Conservation (phyloP, 352 stramenopile genomes). For the Discostella stelligera region DNA sequence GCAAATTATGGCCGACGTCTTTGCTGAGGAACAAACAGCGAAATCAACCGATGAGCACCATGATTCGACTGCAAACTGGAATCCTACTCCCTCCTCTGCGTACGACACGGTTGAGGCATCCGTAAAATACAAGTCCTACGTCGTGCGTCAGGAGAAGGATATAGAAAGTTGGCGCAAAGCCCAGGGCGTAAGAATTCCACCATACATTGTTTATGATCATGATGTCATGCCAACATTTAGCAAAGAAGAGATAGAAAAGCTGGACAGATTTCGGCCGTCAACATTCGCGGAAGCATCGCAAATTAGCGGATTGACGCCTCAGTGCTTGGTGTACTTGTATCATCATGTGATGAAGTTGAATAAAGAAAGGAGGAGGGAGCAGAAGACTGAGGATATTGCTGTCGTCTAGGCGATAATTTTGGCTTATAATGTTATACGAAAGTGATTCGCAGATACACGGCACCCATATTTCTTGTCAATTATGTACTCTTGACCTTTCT, state of each 20-base stretch:
- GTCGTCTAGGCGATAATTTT: background rate
- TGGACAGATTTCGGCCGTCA: slow-evolving; percentile 84
- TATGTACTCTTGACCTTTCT: slow-evolving; percentile 50
- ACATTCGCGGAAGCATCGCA: slow-evolving; percentile 94
- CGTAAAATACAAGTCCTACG: slow-evolving; percentile 92
- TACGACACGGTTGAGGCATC: slow-evolving; percentile 86
- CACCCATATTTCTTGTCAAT: background rate
- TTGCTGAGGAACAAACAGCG: slow-evolving; percentile 36
- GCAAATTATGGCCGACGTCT: slow-evolving; percentile 70
- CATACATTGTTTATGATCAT: slow-evolving; percentile 89
- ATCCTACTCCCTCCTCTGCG: slow-evolving; percentile 79
- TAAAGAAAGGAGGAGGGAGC: slow-evolving; percentile 41
- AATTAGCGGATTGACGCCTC: slow-evolving; percentile 89
- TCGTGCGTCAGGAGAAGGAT: slow-evolving; percentile 91
- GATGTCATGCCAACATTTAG: slow-evolving; percentile 90
- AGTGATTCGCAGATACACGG: too few species aligned
- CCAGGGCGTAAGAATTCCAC: slow-evolving; percentile 90
- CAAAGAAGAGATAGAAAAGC: slow-evolving; percentile 93
- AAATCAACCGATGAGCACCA: slow-evolving; percentile 3
- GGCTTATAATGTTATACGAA: background rate
- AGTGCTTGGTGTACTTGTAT: slow-evolving; percentile 86
- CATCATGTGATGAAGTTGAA: slow-evolving; percentile 77
- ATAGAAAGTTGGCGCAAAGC: slow-evolving; percentile 94
- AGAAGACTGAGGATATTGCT: slow-evolving; percentile 6
- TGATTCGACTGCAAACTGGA: slow-evolving; percentile 20